These are phyloP conservation scores for Cladosporium austrohemisphaericum DNA, from an alignment of 2,329 filamentous ascomycete species.

Conservation along the genomic window DNA sequence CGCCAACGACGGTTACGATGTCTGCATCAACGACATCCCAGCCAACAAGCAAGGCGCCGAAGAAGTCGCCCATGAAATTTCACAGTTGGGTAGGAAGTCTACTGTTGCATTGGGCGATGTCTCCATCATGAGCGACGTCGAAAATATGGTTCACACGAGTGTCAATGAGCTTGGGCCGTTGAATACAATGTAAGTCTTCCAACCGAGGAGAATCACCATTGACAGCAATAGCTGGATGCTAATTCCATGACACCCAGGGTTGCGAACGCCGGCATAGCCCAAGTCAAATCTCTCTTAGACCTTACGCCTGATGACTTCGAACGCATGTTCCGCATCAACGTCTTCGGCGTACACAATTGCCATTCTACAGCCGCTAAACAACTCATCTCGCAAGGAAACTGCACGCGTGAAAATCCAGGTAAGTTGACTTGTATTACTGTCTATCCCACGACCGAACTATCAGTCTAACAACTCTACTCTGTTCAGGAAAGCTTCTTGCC, in stretches of 20 bases:
- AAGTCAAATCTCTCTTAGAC: conserved; percentile 55
- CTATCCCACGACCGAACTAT: too few relatives aligned
- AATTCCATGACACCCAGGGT: conserved; percentile 36
- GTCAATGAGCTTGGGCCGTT: conserved; percentile 53
- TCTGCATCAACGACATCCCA: conserved; percentile 62
- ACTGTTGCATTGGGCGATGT: conserved; percentile 60
- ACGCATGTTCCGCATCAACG: conserved; percentile 62
- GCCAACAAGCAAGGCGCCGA: conserved; percentile 52
- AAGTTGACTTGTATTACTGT: too few relatives aligned
- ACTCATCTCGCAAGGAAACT: conserved; percentile 58
- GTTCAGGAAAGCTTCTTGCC: conserved; percentile 2
- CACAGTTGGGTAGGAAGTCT: conserved; percentile 49
- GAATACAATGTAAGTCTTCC: conserved; percentile 40
- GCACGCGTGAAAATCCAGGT: conserved; percentile 34
- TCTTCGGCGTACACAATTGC: conserved; percentile 63
- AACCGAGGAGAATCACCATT: neutral
- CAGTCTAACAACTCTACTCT: too few relatives aligned
- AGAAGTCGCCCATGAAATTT: conserved; percentile 52
- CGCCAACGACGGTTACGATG: conserved; percentile 61
- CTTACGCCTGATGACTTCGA: conserved; percentile 55
- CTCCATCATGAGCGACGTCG: conserved; percentile 52
- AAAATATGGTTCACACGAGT: conserved; percentile 50
- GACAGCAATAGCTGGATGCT: neutral
- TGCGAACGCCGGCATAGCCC: conserved; percentile 60
- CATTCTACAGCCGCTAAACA: conserved; percentile 61